These are phyloP conservation scores for Tolypocladium album DNA, from an alignment of 2,329 filamentous ascomycete species.

Conservation along the genomic window DNA sequence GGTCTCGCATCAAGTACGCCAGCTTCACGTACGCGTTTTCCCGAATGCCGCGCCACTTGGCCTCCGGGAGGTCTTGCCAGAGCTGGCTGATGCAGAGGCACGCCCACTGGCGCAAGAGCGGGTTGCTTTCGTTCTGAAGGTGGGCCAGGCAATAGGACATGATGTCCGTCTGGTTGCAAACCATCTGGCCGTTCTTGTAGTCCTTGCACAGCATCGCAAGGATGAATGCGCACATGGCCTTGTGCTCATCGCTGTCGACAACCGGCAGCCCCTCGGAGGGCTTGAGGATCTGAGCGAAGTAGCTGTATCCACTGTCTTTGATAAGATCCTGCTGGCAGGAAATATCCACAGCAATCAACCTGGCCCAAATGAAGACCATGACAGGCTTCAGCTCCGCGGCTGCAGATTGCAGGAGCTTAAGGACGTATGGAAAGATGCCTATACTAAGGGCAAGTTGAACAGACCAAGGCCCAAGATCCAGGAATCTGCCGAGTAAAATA, in stretches of 20 bases:
- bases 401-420: constrained; percentile 91
- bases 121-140: constrained; percentile 76
- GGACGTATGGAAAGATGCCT: constrained; percentile 96
- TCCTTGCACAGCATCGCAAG: constrained; percentile 94
- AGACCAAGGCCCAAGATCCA: constrained; percentile 94
- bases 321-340: constrained; percentile 88
- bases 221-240: constrained; percentile 98
- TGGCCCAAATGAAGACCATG: constrained; percentile 99
- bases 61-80: constrained; percentile 83
- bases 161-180: constrained; percentile 82
- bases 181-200: constrained; percentile 82
- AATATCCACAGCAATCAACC: constrained; percentile 88
- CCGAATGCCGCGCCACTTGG: constrained; percentile 91
- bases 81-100: constrained; percentile 92
- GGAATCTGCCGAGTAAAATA: constrained; percentile 83
- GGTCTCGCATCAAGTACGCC: constrained; percentile 70
- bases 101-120: constrained; percentile 86
- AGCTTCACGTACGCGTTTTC: constrained; percentile 76
- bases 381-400: constrained; percentile 91
- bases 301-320: constrained; percentile 94
- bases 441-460: constrained; percentile 97
- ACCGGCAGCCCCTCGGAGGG: constrained; percentile 75
- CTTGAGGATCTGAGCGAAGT: constrained; percentile 89
- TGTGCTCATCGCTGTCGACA: constrained; percentile 83
- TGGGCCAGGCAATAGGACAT: constrained; percentile 81